Base-by-base conservation (phyloP, 2,329 filamentous ascomycete genomes). In the Cadophora gregata region DNA sequence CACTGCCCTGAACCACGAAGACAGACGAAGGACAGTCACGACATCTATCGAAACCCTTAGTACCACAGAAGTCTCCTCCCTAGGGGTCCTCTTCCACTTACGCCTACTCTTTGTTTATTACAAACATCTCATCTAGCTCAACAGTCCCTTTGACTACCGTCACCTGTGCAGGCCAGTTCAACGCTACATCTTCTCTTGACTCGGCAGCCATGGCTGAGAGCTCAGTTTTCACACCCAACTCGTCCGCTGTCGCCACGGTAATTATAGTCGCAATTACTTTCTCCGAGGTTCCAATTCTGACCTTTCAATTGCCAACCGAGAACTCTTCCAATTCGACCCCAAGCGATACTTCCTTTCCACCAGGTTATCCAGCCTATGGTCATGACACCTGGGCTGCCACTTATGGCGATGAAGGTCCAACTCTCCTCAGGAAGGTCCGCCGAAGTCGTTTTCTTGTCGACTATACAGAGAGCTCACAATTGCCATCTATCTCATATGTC, bases 361-460 rank as follows among this genome's bases (percentile, higher is more conserved):
- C 19, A 36, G 9, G 31, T 24, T 56, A 38, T 12, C 19, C 53
- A 21, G 38, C 53, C 1, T 56, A 56, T 25, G 53, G 31, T 19
- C 25, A 56, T 56, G 53, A 16, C n/a, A 56, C 3, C n/a, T 10
- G 8, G 31, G 31, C 29, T 14, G 29, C 53, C 14, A 29, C 0
- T 16, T 4, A 51, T 29, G 48, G 24, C 9, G 59, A n/a, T 7
- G 50, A 56, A 33, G 61, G 33, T 9, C 61, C 50, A 27, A 64
- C 62, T n/a, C 53, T 55, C 1, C 29, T 59, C n/a, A 64, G 31
- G 25, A 59, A 64, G 55, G 21, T 59, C 16, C 29, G 58, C n/a
- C 51, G 53, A 29, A 21, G 33, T 9, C 27, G n/a, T 33, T n/a
- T 19, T n/a, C 19, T 50, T 45, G 36, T 8, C 2, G 7, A 45